A percentile compares a stretch with the other conserved stretches of the same genome.
phyloP scores from a whole-genome alignment of 169 alveolate species.

The Theileria annulata region DNA sequence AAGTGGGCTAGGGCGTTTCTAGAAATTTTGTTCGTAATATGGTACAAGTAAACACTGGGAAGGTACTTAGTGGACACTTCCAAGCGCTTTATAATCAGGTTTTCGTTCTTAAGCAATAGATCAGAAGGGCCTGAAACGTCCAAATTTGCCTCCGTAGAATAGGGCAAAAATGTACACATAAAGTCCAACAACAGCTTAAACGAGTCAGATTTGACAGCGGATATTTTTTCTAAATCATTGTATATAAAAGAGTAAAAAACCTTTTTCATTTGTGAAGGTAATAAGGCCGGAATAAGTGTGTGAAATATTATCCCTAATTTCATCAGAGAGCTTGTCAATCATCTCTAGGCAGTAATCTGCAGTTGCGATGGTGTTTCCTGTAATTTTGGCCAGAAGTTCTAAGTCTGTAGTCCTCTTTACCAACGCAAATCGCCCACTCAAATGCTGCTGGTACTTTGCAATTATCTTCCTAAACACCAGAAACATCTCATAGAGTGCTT shows the following conservation, averaged over 20 bases:
- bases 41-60: slow-evolving; percentile 54
- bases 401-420: slow-evolving; percentile 23
- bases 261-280: slow-evolving; percentile 42
- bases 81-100: slow-evolving; percentile 22
- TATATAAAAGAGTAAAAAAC: not conserved
- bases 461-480: slow-evolving; percentile 45
- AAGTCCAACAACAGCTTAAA: slow-evolving; percentile 50
- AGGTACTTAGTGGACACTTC: slow-evolving; percentile 36
- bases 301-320: slow-evolving; percentile 36
- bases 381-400: slow-evolving; percentile 16
- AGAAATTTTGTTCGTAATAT: slow-evolving; percentile 71
- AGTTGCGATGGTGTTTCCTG: slow-evolving; percentile 57
- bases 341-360: slow-evolving; percentile 52
- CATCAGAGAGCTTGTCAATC: slow-evolving; percentile 53
- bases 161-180: slow-evolving; percentile 42
- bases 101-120: slow-evolving; percentile 22
- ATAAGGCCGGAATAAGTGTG: slow-evolving; percentile 39
- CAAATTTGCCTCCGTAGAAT: not conserved
- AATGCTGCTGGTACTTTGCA: slow-evolving; percentile 40
- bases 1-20: slow-evolving; percentile 64
- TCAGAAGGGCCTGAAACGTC: slow-evolving; percentile 30
- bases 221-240: slow-evolving; percentile 30
- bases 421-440: slow-evolving; percentile 15
- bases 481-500: slow-evolving; percentile 58
- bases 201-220: slow-evolving; percentile 37